Conservation (phyloP, 2,329 filamentous ascomycete species). For the Xylariaceae sp. region DNA sequence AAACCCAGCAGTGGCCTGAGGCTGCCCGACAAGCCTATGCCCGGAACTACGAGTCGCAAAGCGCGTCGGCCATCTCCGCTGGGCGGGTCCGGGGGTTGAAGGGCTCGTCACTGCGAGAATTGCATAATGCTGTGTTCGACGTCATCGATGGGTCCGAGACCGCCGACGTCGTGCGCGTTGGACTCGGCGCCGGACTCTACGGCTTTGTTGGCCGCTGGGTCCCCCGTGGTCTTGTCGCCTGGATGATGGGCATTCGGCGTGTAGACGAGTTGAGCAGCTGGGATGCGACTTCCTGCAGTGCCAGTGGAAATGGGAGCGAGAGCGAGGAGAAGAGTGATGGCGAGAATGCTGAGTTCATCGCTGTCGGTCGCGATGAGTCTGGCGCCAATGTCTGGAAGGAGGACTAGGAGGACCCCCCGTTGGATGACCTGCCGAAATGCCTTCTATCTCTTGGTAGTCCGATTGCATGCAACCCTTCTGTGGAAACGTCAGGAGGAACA, state of each 20-base stretch:
- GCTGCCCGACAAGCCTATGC: slow-evolving; percentile 58
- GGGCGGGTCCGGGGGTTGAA: slow-evolving; percentile 56
- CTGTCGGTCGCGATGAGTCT: slow-evolving; percentile 32
- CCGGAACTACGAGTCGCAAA: slow-evolving; percentile 56
- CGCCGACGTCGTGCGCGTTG: slow-evolving; percentile 67
- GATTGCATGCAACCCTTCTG: too few species aligned
- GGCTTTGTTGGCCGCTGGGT: slow-evolving; percentile 79
- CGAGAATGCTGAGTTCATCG: slow-evolving; percentile 33
- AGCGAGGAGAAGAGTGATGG: slow-evolving; percentile 23
- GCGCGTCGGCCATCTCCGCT: slow-evolving; percentile 51
- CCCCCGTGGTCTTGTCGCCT: slow-evolving; percentile 73
- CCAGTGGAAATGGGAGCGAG: slow-evolving; percentile 27
- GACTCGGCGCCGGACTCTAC: slow-evolving; percentile 79
- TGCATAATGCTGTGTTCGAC: slow-evolving; percentile 88
- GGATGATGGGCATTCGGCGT: slow-evolving; percentile 82
- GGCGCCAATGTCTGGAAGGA: slow-evolving; percentile 42
- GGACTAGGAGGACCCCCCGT: slow-evolving; percentile 11
- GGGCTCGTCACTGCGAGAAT: slow-evolving; percentile 69
- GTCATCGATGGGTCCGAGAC: slow-evolving; percentile 67
- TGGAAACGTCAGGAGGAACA: too few species aligned
- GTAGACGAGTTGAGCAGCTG: slow-evolving; percentile 55
- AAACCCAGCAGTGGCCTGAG: slow-evolving; percentile 62
- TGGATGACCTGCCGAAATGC: slow-evolving; percentile 5
- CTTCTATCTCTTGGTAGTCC: too few species aligned
- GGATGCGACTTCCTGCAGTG: slow-evolving; percentile 42